Evolutionary conservation across 2,329 filamentous ascomycete genomes (phyloP), one percentile per base, ranked within the genome.

Genomic region (Trichoderma asperellum): DNA sequence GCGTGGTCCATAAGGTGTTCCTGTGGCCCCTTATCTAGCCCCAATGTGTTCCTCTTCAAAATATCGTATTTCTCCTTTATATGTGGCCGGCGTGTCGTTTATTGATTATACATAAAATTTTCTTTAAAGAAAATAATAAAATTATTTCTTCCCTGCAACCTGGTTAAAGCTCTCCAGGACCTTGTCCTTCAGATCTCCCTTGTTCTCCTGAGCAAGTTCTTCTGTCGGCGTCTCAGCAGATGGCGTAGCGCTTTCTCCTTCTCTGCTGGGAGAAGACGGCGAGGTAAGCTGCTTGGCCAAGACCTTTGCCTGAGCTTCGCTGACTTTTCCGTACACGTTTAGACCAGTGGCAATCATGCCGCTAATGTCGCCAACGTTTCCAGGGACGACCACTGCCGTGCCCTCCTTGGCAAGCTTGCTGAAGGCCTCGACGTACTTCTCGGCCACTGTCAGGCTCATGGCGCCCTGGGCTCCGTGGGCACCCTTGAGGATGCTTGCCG

Each of bases 401-500:
- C 96, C 93, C 84, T 99, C 94, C 82, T 95, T 96, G 62, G 96
- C 96, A 74, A 99, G 84, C 78, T 94, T 93, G 74, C 88, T 91
- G 77, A 98, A 99, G 4, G 96, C 96, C 57, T 96, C 95, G 64
- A 99, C 96, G 76, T 99, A 99, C 82, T 97, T 97, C 87, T 99
- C 96, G 0, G 96, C 96, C 10, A 99, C 93, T 16, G 87, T 92
- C 71, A 99, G 82, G 76, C 92, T 94, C 56, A 99, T 87, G 32
- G 96, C 96, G 40, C 89, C 88, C 78, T 96, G 91, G 2, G 96
- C 96, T 68, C 90, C 86, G 68, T 88, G 86, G 73, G 91, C 85
- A 68, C 94, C 94, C 59, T 90, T 83, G 21, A 86, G 84, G 71
- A 98, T 97, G 55, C 89, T 87, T 71, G 86, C 83, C 6, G 93